These are phyloP conservation scores for Cubamyces lactineus DNA, from an alignment of 768 basidiomycete genomes.

Conservation along the genomic window DNA sequence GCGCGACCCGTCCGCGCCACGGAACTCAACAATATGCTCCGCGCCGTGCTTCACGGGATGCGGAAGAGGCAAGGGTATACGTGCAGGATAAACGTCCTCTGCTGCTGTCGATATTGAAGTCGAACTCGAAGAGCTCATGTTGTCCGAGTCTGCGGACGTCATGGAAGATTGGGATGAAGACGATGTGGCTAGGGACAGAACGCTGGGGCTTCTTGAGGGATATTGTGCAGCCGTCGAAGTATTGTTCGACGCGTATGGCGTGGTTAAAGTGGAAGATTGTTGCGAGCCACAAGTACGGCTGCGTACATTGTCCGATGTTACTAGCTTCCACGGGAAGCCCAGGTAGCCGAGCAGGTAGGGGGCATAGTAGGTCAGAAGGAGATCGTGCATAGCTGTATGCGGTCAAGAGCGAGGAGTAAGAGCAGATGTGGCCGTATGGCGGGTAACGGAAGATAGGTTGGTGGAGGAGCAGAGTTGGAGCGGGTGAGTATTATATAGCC, in stretches of 20 bases:
- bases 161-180: not conserved
- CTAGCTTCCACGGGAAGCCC: not conserved
- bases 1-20: not conserved
- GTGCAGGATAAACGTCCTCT: not conserved
- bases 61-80: slow-evolving; percentile 9
- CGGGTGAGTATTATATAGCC: not conserved
- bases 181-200: not conserved
- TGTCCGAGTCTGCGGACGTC: not conserved
- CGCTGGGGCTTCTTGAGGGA: not conserved
- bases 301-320: not conserved
- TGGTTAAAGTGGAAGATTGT: too few relatives aligned
- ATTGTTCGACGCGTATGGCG: not conserved
- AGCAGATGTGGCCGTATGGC: not conserved
- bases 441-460: not conserved
- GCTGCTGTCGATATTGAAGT: not conserved
- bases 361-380: not conserved
- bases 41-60: not conserved
- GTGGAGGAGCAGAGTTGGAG: not conserved
- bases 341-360: not conserved
- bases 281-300: not conserved
- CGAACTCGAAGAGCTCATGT: not conserved
- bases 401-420: not conserved
- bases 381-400: not conserved
- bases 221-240: not conserved
- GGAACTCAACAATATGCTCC: not conserved